Conservation (phyloP, 805 yeast genomes). For the Schizosaccharomyces lindneri region DNA sequence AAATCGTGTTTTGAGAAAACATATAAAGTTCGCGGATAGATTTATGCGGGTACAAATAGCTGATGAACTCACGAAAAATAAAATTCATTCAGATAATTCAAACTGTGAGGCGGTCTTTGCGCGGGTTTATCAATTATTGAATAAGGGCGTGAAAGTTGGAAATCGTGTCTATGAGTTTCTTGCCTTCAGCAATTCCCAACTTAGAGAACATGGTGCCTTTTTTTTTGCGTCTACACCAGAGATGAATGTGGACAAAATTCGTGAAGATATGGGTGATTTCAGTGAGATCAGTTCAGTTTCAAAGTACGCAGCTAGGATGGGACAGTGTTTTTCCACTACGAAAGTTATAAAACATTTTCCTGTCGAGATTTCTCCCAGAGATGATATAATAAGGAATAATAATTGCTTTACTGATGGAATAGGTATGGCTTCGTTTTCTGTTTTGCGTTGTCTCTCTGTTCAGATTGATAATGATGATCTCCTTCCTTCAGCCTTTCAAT, state of each 20-base stretch:
- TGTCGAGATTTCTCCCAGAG: constrained; percentile 16
- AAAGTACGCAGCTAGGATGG: constrained; percentile 2
- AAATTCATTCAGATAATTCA: background rate
- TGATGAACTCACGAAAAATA: background rate
- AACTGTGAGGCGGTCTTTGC: background rate
- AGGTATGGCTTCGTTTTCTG: constrained; percentile 5
- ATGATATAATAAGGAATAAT: constrained; percentile 1
- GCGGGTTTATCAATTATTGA: background rate
- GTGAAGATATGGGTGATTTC: background rate
- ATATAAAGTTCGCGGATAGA: background rate
- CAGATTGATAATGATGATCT: constrained; percentile 1
- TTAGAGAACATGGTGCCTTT: background rate
- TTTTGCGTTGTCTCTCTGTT: constrained; percentile 1
- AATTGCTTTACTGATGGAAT: constrained; percentile 4
- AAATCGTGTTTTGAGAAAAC: background rate
- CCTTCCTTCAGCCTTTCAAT: constrained; percentile 3
- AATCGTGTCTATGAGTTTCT: background rate
- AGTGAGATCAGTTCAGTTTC: background rate
- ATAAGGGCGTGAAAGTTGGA: background rate
- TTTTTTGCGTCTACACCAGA: background rate
- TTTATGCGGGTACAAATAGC: background rate
- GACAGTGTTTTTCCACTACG: background rate
- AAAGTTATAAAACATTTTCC: background rate
- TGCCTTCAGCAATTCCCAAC: background rate
- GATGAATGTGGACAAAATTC: background rate